Evolutionary conservation across 2,329 filamentous ascomycete species (phyloP), one percentile per base, ranked within the genome.

Genomic region (Ophiostoma fasciatum): DNA sequence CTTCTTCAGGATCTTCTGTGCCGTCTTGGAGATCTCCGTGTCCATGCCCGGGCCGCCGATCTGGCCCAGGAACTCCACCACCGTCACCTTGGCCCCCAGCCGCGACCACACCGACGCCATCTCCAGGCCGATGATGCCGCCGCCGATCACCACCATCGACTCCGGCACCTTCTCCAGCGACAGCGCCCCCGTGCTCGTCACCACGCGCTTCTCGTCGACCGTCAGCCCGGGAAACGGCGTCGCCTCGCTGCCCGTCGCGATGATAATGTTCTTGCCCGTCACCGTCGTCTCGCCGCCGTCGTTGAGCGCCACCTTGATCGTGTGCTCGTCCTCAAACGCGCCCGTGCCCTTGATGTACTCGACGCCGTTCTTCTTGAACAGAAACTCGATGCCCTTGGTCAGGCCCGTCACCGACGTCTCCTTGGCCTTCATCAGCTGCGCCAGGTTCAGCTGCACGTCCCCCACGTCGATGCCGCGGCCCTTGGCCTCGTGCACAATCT

Each of bases 31-130:
- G 51, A 96, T 82, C 59, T 98, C 90, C 32, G 71, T 61, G 56
- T 98, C 90, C 90, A 98, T 98, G 50, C 90, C 90, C 33, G 90
- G 90, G 40, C 90, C 90, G 61, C 90, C 90, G 48, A 98, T 96
- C 66, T 94, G 87, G 52, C 78, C 75, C 39, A 98, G 68, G 64
- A 90, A 98, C 63, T 98, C 90, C 39, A 98, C 87, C 40, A 98
- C 87, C 43, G 90, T 98, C 42, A 98, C 90, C 62, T 96, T 83
- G 45, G 85, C 62, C 45, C 90, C 90, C 43, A 98, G 70, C 52
- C 90, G 75, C 42, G 85, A 94, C 90, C 90, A 98, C 36, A 98
- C 90, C 36, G 88, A 96, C 45, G 67, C 84, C 90, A 98, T 98
- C 64, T 98, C 90, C 28, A 98, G 75, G 56, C 90, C 90, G 53